Evolutionary conservation across 169 alveolate species (phyloP), one percentile per base, ranked within the genome.

Genomic region (Eimeria necatrix): DNA sequence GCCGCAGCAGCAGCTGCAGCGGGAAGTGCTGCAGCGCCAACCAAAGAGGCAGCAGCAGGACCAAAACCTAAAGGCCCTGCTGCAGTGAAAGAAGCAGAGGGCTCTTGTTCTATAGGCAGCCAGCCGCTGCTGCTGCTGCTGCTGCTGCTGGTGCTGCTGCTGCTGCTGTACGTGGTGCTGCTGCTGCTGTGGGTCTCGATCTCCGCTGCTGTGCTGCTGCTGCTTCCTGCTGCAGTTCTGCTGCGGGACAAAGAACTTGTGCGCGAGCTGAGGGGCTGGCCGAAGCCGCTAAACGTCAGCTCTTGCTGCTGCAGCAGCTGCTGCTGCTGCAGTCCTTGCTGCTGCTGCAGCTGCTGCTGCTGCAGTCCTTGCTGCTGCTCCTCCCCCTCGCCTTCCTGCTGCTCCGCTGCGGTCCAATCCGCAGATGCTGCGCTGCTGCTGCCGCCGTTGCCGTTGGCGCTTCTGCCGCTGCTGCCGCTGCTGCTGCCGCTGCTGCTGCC

Each of bases 1-100:
- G 59, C 87, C 9, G 5, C 87, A 9, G 74, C 74, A 20, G 74
- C 74, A n/a, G 83, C 83, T 71, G 83, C 49, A n/a, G 83, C 83
- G 16, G 83, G 51, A n/a, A 12, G 7, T 71, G 83, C 83, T 71
- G 83, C 49, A n/a, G 83, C 83, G 18, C 51, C 83, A n/a, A 48
- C 83, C 24, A 48, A 32, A 5, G 83, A 4, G 8, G 83, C 83
- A 8, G 83, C 59, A 14, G 5, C 87, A 9, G 64, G 41, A 32
- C 41, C 41, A 2, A 32, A 32, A 32, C 41, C 41, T 32, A 32
- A 32, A 32, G 41, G 41, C 41, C 41, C 59, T 49, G 87, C 24
- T 53, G 52, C 51, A 10, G 53, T 5, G 70, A 71, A 41, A 22
- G 83, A 32, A 1, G 83, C 83, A 22, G 49, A n/a, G 0, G 83